phyloP scores from a whole-genome alignment of 805 yeast species.

The Spathaspora boniae region DNA sequence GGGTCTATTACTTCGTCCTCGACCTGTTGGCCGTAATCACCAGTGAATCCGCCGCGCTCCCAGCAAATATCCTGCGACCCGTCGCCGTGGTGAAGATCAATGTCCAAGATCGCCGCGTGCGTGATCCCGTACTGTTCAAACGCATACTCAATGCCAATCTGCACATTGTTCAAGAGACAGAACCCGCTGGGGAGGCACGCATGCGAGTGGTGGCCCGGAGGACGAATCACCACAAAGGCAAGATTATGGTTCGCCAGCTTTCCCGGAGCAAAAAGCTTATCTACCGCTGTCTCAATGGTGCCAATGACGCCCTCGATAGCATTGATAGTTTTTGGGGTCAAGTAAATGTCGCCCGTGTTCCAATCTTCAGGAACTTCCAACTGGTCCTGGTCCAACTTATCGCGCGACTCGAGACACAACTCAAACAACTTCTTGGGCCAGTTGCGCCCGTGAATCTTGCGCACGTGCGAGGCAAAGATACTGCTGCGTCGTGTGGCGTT shows the following conservation, averaged over 20 bases:
- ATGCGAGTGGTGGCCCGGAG: slow-evolving; percentile 88
- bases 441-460: slow-evolving; percentile 65
- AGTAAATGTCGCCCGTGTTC: slow-evolving; percentile 81
- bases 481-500: slow-evolving; percentile 48
- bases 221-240: slow-evolving; percentile 68
- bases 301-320: slow-evolving; percentile 79
- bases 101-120: slow-evolving; percentile 78
- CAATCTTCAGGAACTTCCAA: slow-evolving; percentile 77
- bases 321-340: slow-evolving; percentile 59
- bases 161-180: slow-evolving; percentile 77
- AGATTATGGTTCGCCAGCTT: slow-evolving; percentile 22
- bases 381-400: slow-evolving; percentile 47
- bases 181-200: slow-evolving; percentile 83
- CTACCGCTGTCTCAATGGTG: slow-evolving; percentile 69
- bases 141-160: slow-evolving; percentile 78
- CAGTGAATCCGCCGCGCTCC: slow-evolving; percentile 64
- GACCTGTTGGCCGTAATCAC: slow-evolving; percentile 47
- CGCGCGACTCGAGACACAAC: slow-evolving; percentile 57
- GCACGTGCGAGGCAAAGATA: slow-evolving; percentile 56
- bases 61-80: slow-evolving; percentile 86
- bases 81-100: slow-evolving; percentile 87
- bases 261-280: slow-evolving; percentile 26
- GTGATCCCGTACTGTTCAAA: slow-evolving; percentile 57
- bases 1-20: slow-evolving; percentile 36
- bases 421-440: slow-evolving; percentile 64